A percentile compares a stretch with the other conserved stretches of the same genome.
phyloP scores from a whole-genome alignment of 2,329 filamentous ascomycete species.

The Alternaria metachromatica region DNA sequence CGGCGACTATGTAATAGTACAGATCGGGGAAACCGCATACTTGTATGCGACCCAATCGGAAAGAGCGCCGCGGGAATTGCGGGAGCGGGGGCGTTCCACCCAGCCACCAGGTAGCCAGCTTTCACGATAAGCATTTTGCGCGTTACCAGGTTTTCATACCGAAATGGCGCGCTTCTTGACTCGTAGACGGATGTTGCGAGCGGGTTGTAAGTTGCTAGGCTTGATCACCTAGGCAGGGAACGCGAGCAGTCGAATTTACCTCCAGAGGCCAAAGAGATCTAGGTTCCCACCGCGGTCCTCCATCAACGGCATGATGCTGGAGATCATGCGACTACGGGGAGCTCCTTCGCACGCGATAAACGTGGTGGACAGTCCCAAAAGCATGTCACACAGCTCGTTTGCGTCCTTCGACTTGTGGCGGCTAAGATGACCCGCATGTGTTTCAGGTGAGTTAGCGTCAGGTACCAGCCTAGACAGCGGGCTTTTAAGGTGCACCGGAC shows the following conservation, averaged over 20 bases:
- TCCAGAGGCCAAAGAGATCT: neutral
- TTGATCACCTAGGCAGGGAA: neutral
- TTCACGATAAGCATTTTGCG: neutral
- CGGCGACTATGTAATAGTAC: neutral
- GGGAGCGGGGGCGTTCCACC: neutral
- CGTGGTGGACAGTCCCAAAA: neutral
- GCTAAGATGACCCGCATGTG: neutral
- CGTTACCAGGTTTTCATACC: neutral
- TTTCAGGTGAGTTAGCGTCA: neutral
- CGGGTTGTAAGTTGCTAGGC: neutral
- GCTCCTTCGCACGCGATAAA: neutral
- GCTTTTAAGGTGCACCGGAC: neutral
- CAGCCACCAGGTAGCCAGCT: neutral
- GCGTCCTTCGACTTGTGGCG: neutral
- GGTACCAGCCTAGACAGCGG: neutral
- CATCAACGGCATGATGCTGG: accelerated
- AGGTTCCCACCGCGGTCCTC: neutral
- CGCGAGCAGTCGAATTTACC: neutral
- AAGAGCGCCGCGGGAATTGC: neutral
- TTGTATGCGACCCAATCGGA: neutral
- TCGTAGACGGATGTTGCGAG: neutral
- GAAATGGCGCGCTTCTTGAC: neutral
- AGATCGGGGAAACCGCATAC: neutral
- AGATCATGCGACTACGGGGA: neutral
- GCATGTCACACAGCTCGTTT: neutral